Conservation (phyloP, 495 filamentous ascomycete genomes). For the Penicillium roqueforti region DNA sequence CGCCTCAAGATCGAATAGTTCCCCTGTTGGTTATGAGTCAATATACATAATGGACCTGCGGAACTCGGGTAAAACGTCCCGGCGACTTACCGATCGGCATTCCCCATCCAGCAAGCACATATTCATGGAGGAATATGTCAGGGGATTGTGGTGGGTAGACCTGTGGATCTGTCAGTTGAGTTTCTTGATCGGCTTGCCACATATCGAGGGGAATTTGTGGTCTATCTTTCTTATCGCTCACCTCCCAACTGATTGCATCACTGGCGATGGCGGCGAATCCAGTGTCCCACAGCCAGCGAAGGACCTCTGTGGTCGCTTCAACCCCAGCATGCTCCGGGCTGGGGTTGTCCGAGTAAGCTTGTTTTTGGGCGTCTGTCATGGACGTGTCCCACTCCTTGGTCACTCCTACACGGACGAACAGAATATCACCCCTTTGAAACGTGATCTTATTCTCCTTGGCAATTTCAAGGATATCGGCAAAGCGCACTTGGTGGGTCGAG, state of each 20-base stretch:
- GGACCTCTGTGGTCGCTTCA: slow-evolving; percentile 36
- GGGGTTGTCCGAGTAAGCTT: slow-evolving; percentile 23
- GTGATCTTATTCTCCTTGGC: slow-evolving; percentile 32
- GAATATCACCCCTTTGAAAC: slow-evolving; percentile 48
- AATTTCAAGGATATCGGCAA: slow-evolving; percentile 39
- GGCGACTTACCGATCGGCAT: slow-evolving; percentile 47
- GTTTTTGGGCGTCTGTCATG: slow-evolving; percentile 35
- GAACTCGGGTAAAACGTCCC: neutral
- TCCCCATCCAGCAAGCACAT: slow-evolving; percentile 52
- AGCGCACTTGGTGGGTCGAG: slow-evolving; percentile 35
- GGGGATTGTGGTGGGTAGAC: slow-evolving; percentile 31
- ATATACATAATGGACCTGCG: neutral
- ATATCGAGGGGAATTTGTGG: neutral
- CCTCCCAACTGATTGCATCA: slow-evolving; percentile 47
- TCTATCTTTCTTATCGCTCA: slow-evolving; percentile 6
- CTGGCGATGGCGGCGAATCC: slow-evolving; percentile 50
- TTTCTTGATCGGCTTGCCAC: neutral
- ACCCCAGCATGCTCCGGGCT: slow-evolving; percentile 39
- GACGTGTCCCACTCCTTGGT: slow-evolving; percentile 38
- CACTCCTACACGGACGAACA: slow-evolving; percentile 50
- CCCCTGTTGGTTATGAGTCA: slow-evolving; percentile 25
- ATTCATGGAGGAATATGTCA: slow-evolving; percentile 47
- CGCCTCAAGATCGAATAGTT: slow-evolving; percentile 54
- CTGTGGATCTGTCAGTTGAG: slow-evolving; percentile 16
- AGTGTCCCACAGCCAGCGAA: slow-evolving; percentile 46